Conservation (phyloP, 306 rosid genomes). For the Cajanus cajan region DNA sequence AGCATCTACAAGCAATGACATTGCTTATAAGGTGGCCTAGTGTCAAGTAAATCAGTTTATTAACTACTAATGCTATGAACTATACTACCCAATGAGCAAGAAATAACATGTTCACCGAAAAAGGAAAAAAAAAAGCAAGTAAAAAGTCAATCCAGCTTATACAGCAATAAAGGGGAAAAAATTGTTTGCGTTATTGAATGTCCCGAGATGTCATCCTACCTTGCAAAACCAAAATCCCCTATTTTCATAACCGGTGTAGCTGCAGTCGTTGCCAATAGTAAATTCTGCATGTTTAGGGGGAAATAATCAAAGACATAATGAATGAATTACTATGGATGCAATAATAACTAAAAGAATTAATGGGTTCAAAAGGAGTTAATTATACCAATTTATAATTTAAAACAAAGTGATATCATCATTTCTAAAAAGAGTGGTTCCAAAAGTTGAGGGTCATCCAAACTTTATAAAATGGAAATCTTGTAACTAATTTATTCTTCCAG, state of each 20-base stretch:
- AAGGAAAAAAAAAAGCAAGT: background rate
- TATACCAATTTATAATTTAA: background rate
- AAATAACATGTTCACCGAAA: background rate
- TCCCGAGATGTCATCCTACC: slow-evolving; percentile 45
- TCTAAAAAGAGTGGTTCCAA: background rate
- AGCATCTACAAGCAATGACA: slow-evolving; percentile 8
- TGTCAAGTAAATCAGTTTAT: background rate
- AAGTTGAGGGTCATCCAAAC: background rate
- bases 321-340: slow-evolving; percentile 15
- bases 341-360: background rate
- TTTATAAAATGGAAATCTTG: background rate
- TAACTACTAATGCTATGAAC: background rate
- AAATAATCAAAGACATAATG: slow-evolving; percentile 11
- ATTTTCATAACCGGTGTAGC: slow-evolving; percentile 68
- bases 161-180: background rate
- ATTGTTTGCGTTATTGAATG: background rate
- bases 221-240: slow-evolving; percentile 98
- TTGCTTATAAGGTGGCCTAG: background rate
- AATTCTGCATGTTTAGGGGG: slow-evolving; percentile 65
- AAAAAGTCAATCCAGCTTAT: slow-evolving; percentile 10
- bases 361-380: background rate
- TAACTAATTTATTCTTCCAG: background rate
- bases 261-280: slow-evolving; percentile 59
- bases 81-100: background rate
- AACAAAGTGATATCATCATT: background rate